phyloP scores from a whole-genome alignment of 169 alveolate genomes.

The Eimeria praecox region DNA sequence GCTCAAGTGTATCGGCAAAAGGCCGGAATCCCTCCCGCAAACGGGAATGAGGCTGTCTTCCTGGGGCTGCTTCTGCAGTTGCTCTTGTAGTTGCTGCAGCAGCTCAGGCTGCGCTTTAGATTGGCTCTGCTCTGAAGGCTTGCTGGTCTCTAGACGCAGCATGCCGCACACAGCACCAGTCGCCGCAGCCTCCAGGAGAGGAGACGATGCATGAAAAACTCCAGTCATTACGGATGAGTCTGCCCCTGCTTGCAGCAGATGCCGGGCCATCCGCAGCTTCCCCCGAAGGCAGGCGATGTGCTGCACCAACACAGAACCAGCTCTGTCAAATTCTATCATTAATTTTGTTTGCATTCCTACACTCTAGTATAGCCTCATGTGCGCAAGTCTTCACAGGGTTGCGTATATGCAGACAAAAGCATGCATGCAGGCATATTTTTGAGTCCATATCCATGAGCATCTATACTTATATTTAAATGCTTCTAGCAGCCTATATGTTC shows the following conservation, averaged over 20 bases:
- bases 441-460: neutral
- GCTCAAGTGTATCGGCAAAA: conserved; percentile 36
- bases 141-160: conserved; percentile 14
- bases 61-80: neutral
- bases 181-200: conserved; percentile 42
- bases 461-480: neutral
- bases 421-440: neutral
- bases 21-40: conserved; percentile 2
- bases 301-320: neutral
- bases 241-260: conserved; percentile 56
- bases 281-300: conserved; percentile 51
- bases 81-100: conserved; percentile 15
- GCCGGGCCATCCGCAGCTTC: conserved; percentile 34
- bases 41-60: conserved; percentile 15
- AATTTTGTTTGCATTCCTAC: neutral
- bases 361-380: neutral
- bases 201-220: conserved; percentile 9
- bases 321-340: neutral
- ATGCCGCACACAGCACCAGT: conserved; percentile 61
- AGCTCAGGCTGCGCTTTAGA: neutral
- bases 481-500: neutral
- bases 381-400: neutral
- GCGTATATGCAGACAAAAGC: neutral
- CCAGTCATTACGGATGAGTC: neutral
- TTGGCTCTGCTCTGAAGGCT: neutral